A percentile compares a stretch with the other conserved stretches of the same genome.
These are phyloP conservation scores for Pyrenochaeta sp. DNA, from an alignment of 2,329 filamentous ascomycete species.

Conservation along the genomic window DNA sequence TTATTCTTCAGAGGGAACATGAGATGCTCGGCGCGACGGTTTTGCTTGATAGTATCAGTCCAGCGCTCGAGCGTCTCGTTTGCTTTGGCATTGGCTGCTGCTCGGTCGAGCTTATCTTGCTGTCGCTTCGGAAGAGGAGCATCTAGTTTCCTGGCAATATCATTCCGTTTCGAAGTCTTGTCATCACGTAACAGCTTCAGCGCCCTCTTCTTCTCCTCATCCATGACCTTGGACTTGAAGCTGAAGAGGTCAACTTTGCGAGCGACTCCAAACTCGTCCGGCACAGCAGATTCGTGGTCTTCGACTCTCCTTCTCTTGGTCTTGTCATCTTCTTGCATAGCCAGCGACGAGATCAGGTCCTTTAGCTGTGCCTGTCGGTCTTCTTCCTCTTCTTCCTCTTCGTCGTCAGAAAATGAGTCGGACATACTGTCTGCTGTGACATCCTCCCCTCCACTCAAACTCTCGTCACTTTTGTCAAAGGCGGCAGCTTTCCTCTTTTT, in stretches of 20 bases:
- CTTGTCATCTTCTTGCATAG: slow-evolving; percentile 50
- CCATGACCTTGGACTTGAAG: slow-evolving; percentile 75
- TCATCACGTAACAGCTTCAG: slow-evolving; percentile 77
- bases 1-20: slow-evolving; percentile 84
- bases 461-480: slow-evolving; percentile 63
- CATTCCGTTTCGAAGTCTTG: slow-evolving; percentile 64
- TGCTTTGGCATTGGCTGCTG: slow-evolving; percentile 86
- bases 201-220: slow-evolving; percentile 79
- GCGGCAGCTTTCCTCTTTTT: slow-evolving; percentile 51
- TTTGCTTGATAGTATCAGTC: slow-evolving; percentile 94
- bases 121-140: slow-evolving; percentile 85
- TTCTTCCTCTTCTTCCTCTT: slow-evolving; percentile 54
- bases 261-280: slow-evolving; percentile 67
- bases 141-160: slow-evolving; percentile 74
- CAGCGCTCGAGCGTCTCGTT: slow-evolving; percentile 90
- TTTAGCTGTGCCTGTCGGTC: slow-evolving; percentile 71
- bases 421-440: slow-evolving; percentile 58
- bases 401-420: slow-evolving; percentile 58
- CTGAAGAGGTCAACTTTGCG: slow-evolving; percentile 79
- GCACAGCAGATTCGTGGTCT: slow-evolving; percentile 68
- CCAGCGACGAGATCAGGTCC: slow-evolving; percentile 73
- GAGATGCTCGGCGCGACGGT: slow-evolving; percentile 89
- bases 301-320: slow-evolving; percentile 47
- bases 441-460: slow-evolving; percentile 57
- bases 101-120: slow-evolving; percentile 83